Evolutionary conservation across 768 basidiomycete genomes (phyloP).

Genomic region (Xerocomus potaroensis): DNA sequence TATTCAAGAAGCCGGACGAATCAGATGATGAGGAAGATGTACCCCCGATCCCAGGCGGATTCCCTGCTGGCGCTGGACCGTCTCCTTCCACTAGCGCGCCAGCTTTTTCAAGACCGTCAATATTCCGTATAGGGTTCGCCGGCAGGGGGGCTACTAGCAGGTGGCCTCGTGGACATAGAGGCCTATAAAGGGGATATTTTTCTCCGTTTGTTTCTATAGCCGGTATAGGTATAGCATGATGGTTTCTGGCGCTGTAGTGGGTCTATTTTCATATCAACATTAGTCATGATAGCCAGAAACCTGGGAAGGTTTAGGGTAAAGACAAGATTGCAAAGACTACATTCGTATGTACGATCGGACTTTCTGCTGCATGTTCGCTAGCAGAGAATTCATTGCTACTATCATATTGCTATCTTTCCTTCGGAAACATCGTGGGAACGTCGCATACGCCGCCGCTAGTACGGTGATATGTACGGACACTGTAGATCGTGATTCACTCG

Average conservation of each 20-base stretch:
- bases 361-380: too few species aligned
- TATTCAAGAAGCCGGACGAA: constrained; percentile 24
- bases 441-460: neutral
- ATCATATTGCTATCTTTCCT: too few species aligned
- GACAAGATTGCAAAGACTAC: too few species aligned
- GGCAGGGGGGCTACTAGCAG: constrained; percentile 44
- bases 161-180: constrained; percentile 14
- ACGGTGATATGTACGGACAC: constrained; percentile 4
- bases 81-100: constrained; percentile 12
- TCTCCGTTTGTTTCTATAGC: neutral
- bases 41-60: constrained; percentile 32
- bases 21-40: constrained; percentile 34
- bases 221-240: constrained; percentile 9
- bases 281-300: constrained; percentile 14
- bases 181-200: constrained; percentile 8
- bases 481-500: neutral
- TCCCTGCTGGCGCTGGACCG: constrained; percentile 19
- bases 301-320: constrained; percentile 9
- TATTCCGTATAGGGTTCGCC: constrained; percentile 57
- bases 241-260: neutral
- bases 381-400: too few species aligned
- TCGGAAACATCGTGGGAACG: too few species aligned
- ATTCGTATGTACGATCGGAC: neutral
- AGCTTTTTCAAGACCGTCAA: constrained; percentile 13
- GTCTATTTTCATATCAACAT: constrained; percentile 8